Conservation (phyloP, 495 filamentous ascomycete species). For the Tuber calosporum region DNA sequence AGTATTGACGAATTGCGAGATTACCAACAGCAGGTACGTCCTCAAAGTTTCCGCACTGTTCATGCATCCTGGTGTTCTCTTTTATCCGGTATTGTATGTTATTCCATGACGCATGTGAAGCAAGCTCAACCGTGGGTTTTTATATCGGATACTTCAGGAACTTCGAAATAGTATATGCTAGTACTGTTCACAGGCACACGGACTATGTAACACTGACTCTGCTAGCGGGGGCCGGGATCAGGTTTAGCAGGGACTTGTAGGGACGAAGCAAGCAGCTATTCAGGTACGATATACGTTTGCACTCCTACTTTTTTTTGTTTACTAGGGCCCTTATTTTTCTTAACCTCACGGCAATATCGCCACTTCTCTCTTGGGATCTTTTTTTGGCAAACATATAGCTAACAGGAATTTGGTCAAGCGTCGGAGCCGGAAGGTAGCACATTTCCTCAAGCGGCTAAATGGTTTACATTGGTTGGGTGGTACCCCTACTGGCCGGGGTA, state of each 20-base stretch:
- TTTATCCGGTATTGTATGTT: background rate
- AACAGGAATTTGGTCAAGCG: background rate
- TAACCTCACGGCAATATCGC: background rate
- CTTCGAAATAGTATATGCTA: background rate
- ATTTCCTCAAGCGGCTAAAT: background rate
- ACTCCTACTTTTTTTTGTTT: background rate
- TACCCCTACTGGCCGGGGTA: background rate
- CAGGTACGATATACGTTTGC: background rate
- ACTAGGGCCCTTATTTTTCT: background rate
- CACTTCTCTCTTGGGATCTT: background rate
- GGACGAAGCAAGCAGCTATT: background rate
- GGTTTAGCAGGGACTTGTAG: background rate
- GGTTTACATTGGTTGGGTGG: background rate
- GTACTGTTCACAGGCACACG: background rate
- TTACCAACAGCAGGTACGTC: background rate
- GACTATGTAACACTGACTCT: background rate
- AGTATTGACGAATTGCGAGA: background rate
- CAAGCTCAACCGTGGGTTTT: background rate
- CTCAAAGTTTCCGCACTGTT: background rate
- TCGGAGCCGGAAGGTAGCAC: background rate
- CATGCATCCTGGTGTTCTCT: background rate
- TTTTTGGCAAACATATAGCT: background rate
- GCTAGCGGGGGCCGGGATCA: background rate
- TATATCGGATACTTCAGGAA: background rate
- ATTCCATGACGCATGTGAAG: background rate